Evolutionary conservation across 345 rosid species (phyloP), one percentile per base, ranked within the genome.

Genomic region (Trapa incisa): DNA sequence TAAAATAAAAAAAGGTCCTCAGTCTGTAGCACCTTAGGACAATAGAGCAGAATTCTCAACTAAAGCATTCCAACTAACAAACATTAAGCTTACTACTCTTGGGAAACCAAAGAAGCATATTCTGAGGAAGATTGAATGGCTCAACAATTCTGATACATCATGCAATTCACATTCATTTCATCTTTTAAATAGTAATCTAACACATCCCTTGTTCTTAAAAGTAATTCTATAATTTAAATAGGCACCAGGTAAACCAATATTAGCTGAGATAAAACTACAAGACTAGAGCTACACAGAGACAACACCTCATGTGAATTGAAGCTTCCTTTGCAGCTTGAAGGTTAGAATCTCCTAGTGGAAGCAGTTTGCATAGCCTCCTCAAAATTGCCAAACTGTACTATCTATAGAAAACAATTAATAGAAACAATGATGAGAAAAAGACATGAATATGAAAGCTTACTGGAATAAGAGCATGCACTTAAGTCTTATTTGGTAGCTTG

Each of bases 341-440:
- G 73, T 78, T 87, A 61, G 97, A 78, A 73, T 95, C 99, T 79
- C 91, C 97, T 45, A 96, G 79, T 32, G 99, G 99, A 80, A 95
- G 99, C 79, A 86, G 67, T 79, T 89, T 95, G 77, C 99, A 95
- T 80, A 22, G 99, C 97, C 82, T 95, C 99, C 81, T 91, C 96
- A 74, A 95, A 95, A 82, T 95, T 83, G 67, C 97, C 96, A 54
- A 95, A 87, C 56, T 95, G 99, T 71, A 95, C 94, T 71, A 95
- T 95, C 99, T 95, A 89, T 78, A 70, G 62, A 39, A 65, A 72
- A 71, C 72, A 65, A 61, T 56, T 6, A 77, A 64, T 62, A 79
- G 53, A 73, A 45, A n/a, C 29, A 10, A 64, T 16, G 29, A 64
- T 8, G n/a, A 35, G 15, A n/a, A n/a, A 6, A 65, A n/a, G 52